phyloP scores from a whole-genome alignment of 108 stramenopile genomes.

The Cyclotella kingstonii region DNA sequence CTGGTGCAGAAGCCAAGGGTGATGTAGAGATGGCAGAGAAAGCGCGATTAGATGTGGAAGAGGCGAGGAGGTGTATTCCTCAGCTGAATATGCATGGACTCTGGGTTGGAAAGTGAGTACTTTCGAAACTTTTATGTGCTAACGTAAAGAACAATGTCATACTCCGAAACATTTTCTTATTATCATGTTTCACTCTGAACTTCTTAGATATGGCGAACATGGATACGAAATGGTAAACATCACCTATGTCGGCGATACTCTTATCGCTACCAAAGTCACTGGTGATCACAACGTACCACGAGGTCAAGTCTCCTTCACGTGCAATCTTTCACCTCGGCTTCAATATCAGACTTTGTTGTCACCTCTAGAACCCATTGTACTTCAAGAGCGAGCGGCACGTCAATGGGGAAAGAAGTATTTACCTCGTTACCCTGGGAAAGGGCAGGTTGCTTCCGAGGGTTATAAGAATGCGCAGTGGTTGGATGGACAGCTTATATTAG shows the following conservation, averaged over 20 bases:
- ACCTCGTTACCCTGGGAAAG: slow-evolving; percentile 57
- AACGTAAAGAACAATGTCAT: no score
- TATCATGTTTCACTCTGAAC: no score
- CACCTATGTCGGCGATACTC: slow-evolving; percentile 60
- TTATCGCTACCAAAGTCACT: slow-evolving; percentile 76
- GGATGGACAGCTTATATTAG: slow-evolving; percentile 77
- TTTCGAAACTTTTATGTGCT: no score
- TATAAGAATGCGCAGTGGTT: slow-evolving; percentile 58
- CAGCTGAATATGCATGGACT: slow-evolving; percentile 76
- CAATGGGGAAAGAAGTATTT: slow-evolving; percentile 73
- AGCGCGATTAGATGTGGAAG: slow-evolving; percentile 31
- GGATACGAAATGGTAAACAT: slow-evolving; percentile 86
- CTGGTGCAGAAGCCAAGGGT: slow-evolving; percentile 40
- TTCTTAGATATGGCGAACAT: slow-evolving; percentile 53
- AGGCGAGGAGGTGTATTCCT: slow-evolving; percentile 56
- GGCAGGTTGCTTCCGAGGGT: slow-evolving; percentile 72
- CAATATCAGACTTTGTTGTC: neutral
- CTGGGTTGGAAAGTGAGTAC: slow-evolving; percentile 70
- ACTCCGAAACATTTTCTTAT: no score
- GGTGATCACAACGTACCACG: slow-evolving; percentile 69
- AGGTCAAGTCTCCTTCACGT: slow-evolving; percentile 67
- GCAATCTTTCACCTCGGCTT: slow-evolving; percentile 52
- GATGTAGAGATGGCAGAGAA: slow-evolving; percentile 24
- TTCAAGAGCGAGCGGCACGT: slow-evolving; percentile 52
- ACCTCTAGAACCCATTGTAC: slow-evolving; percentile 62